These are phyloP conservation scores for Pleurotus tuber-regium DNA, from an alignment of 768 basidiomycete species.

Conservation along the genomic window DNA sequence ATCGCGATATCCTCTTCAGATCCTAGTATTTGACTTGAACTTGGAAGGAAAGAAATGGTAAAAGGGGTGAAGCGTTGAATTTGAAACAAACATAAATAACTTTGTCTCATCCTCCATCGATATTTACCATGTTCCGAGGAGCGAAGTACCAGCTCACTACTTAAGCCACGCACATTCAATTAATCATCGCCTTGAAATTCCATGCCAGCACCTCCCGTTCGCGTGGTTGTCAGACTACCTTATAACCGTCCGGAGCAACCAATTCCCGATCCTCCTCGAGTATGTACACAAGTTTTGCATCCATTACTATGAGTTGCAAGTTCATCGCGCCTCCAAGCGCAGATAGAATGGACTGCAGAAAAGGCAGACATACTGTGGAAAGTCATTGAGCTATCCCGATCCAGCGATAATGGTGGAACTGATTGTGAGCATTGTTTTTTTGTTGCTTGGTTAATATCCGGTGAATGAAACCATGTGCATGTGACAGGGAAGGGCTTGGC, in stretches of 20 bases:
- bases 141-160: not conserved
- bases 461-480: constrained; percentile 5
- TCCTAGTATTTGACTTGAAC: too few relatives aligned
- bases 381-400: constrained; percentile 75
- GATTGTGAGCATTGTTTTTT: constrained; percentile 67
- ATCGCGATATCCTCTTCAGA: too few relatives aligned
- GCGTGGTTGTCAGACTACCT: constrained; percentile 78
- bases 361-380: constrained; percentile 88
- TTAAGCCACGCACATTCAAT: not conserved
- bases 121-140: not conserved
- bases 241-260: constrained; percentile 75
- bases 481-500: constrained; percentile 79
- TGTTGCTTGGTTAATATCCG: not conserved
- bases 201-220: constrained; percentile 41
- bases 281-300: constrained; percentile 33
- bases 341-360: constrained; percentile 86
- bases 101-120: too few relatives aligned
- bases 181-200: not conserved
- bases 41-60: too few relatives aligned
- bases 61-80: too few relatives aligned
- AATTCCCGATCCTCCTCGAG: constrained; percentile 62
- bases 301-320: constrained; percentile 4
- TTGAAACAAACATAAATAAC: too few relatives aligned
- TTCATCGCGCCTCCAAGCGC: constrained; percentile 13
- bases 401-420: constrained; percentile 67